Evolutionary conservation across 805 yeast species (phyloP).

Genomic region (Starmerella roubikii): DNA sequence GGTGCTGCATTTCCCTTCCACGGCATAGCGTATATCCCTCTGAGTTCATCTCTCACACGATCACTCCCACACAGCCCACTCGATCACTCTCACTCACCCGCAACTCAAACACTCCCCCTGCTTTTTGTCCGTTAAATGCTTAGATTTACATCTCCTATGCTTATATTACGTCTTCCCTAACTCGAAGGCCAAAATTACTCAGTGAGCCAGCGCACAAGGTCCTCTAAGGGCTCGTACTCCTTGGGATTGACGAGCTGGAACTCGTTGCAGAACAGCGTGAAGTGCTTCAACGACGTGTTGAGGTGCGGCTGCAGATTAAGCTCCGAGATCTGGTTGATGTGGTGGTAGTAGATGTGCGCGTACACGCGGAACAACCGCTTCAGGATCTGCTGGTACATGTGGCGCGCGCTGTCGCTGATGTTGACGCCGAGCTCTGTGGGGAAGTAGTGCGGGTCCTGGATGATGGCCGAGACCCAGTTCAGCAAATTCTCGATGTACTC

Average conservation of each 20-base stretch:
- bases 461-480: conserved; percentile 88
- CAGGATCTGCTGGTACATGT: conserved; percentile 70
- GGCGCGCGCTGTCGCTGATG: conserved; percentile 71
- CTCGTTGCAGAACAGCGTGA: conserved; percentile 74
- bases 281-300: conserved; percentile 89
- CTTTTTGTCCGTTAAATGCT: no score
- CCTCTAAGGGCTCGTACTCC: conserved; percentile 87
- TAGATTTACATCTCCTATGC: no score
- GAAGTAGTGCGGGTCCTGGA: conserved; percentile 80
- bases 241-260: conserved; percentile 61
- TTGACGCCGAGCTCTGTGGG: conserved; percentile 88
- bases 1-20: no score
- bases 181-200: no score
- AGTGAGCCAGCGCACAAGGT: conserved; percentile 60
- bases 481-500: conserved; percentile 85
- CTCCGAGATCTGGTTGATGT: conserved; percentile 87
- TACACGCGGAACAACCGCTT: conserved; percentile 86
- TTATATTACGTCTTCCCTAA: no score
- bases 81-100: no score
- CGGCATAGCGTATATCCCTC: no score
- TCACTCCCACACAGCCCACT: no score
- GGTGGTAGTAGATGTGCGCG: conserved; percentile 96
- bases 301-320: conserved; percentile 83
- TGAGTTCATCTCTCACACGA: no score
- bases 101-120: no score